Conservation (phyloP, 192 early-diverging fungal genomes). For the Backusella sp. region DNA sequence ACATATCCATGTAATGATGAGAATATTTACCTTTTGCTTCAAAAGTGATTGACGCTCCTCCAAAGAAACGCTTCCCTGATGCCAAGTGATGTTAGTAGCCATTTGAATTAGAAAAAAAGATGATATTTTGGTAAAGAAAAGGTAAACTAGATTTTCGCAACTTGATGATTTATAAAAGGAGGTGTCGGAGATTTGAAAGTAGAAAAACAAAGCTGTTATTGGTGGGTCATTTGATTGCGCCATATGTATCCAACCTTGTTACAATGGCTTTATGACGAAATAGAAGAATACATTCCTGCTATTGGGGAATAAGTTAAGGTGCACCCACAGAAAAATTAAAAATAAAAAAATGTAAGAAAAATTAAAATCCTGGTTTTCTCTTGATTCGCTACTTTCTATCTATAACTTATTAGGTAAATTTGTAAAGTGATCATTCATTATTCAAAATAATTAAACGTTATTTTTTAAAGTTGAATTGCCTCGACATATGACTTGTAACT, state of each 20-base stretch:
- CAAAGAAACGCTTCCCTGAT: slow-evolving; percentile 72
- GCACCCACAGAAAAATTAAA: slow-evolving; percentile 1
- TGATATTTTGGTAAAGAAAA: slow-evolving; percentile 6
- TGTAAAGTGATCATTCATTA: neutral
- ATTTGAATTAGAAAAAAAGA: slow-evolving; percentile 12
- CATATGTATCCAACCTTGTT: slow-evolving; percentile 3
- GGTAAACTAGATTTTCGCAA: neutral
- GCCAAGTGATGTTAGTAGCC: slow-evolving; percentile 91
- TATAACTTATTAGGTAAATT: neutral
- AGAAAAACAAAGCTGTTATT: neutral
- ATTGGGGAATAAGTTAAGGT: neutral
- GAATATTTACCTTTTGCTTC: slow-evolving; percentile 54
- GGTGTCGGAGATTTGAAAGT: neutral
- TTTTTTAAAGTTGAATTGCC: neutral
- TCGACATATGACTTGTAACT: neutral
- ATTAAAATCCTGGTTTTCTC: neutral
- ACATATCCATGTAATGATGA: neutral
- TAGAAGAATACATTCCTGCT: neutral
- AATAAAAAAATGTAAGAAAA: neutral
- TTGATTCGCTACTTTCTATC: neutral
- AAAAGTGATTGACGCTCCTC: slow-evolving; percentile 71
- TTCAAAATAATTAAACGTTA: neutral
- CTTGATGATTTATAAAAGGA: neutral
- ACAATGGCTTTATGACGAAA: neutral
- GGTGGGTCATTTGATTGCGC: slow-evolving; percentile 15